These are phyloP conservation scores for Cyanodermella asteris DNA, from an alignment of 2,329 filamentous ascomycete genomes.

Conservation along the genomic window DNA sequence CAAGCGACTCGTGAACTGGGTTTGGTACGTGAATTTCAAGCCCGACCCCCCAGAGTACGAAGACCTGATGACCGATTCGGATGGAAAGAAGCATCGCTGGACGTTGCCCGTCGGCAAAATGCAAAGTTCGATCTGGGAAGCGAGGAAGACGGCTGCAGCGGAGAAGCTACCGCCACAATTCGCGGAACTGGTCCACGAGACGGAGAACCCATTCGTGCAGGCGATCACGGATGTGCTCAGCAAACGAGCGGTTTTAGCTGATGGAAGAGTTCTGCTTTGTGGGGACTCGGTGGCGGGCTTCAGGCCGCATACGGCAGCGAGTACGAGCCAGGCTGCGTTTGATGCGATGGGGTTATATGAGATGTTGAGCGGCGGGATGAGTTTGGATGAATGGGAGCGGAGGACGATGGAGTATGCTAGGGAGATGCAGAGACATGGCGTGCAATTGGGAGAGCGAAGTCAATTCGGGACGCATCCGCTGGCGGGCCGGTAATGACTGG, in stretches of 20 bases:
- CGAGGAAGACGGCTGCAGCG: slow-evolving; percentile 14
- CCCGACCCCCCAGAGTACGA: slow-evolving; percentile 8
- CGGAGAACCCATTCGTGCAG: slow-evolving; percentile 20
- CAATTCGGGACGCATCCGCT: slow-evolving; percentile 17
- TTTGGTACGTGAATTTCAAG: slow-evolving; percentile 21
- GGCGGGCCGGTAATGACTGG: too few species aligned
- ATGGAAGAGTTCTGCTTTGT: slow-evolving; percentile 19
- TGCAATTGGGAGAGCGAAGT: slow-evolving; percentile 19
- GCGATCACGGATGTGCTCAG: slow-evolving; percentile 20
- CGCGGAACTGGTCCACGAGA: slow-evolving; percentile 19
- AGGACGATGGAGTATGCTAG: slow-evolving; percentile 8
- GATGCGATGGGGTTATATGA: slow-evolving; percentile 10
- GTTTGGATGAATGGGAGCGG: slow-evolving; percentile 8
- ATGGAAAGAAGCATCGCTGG: slow-evolving; percentile 13
- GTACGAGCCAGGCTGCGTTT: slow-evolving; percentile 19
- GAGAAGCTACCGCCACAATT: slow-evolving; percentile 18
- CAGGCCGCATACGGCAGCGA: slow-evolving; percentile 22
- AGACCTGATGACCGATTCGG: slow-evolving; percentile 13
- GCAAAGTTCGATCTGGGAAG: slow-evolving; percentile 14
- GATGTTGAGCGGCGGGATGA: slow-evolving; percentile 9
- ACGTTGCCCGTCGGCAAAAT: slow-evolving; percentile 19
- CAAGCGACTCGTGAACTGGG: slow-evolving; percentile 4
- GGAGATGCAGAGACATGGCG: slow-evolving; percentile 17
- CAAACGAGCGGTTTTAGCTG: slow-evolving; percentile 15
- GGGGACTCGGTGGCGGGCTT: slow-evolving; percentile 25